Evolutionary conservation across 2,329 filamentous ascomycete species (phyloP), one percentile per base, ranked within the genome.

Genomic region (Fonsecaea nubica): DNA sequence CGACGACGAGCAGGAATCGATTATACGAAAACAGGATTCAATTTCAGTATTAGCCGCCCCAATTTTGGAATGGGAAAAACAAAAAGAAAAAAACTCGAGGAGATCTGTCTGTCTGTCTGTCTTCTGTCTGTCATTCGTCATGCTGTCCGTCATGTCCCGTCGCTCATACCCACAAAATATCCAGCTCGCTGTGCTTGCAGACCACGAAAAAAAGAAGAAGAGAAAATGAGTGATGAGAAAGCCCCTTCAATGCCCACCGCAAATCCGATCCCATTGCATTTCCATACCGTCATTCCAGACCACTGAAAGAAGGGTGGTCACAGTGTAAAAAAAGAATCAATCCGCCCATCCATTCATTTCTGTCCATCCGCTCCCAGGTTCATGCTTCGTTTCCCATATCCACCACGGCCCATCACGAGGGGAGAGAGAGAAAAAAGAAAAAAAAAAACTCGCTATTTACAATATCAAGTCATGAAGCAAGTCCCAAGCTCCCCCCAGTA

Each of bases 401-500:
- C 40, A 56, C 38, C 63, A 35, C 35, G 53, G 62, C 32, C 53
- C 45, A n/a, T 52, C 58, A 33, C 57, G 25, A 25, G 25, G 25
- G 25, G 25, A 25, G 25, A 25, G 25, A 25, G 25, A 25, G 3
- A 3, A 25, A 25, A 3, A 25, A 25, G 25, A 13, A 65, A 50
- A 33, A 6, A 6, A 40, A 61, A 52, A 61, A 52, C 30, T 18
- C 61, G 59, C 57, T 58, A 64, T 67, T 62, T 61, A 62, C 40
- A 64, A 32, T 48, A 10, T 59, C 21, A 50, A 50, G 36, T 13
- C 35, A 35, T 33, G n/a, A 60, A 61, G 18, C 18, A 66, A 59
- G 25, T n/a, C 58, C 40, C 50, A 60, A 58, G 57, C 65, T 64
- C 65, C 42, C 30, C 57, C 58, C 52, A 59, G 58, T 54, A 65